Evolutionary conservation across 2,329 filamentous ascomycete genomes (phyloP), one percentile per base, ranked within the genome.

Genomic region (Fusarium subglutinans): DNA sequence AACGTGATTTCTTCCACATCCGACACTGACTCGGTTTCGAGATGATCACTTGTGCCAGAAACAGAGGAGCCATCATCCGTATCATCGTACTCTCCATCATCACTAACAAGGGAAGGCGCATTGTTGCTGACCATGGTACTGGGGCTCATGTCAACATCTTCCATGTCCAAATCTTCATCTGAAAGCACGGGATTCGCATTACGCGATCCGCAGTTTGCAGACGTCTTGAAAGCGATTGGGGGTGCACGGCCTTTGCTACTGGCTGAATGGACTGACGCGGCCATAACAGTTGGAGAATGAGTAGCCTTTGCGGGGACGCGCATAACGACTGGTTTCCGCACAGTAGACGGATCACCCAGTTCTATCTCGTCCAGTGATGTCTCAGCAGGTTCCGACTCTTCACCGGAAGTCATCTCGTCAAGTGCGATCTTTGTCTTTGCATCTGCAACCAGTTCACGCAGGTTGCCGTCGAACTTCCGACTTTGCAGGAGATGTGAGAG

Each of bases 1-100:
- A 90, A 84, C 35, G 87, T 87, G 64, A 92, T 90, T 76, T 92
- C 90, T 35, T 89, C 87, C 44, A 91, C 86, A 76, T 91, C 89
- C 17, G 88, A 88, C 30, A 89, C 85, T 8, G 87, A 86, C 67
- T 89, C 89, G n/a, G 89, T 85, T 33, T 90, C 90, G 43, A 89
- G 80, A 64, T 84, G 86, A 55, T 90, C 88, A 63, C 87, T 89
- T 61, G 84, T 84, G 33, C 90, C 90, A 9, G 90, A 91, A 48
- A 87, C 84, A 8, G 87, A 87, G 8, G 90, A 92, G 51, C 86
- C 88, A 67, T 90, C 90, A 64, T 92, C 90, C 4, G 91, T 93
- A 63, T 92, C 91, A 75, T 93, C 92, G 77, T 93, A 94, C 79
- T 94, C 93, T 76, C 92, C 92, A 79, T 94, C 92, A 81, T 95